Conservation (phyloP, 306 rosid species). For the Pachyrhizus erosus region DNA sequence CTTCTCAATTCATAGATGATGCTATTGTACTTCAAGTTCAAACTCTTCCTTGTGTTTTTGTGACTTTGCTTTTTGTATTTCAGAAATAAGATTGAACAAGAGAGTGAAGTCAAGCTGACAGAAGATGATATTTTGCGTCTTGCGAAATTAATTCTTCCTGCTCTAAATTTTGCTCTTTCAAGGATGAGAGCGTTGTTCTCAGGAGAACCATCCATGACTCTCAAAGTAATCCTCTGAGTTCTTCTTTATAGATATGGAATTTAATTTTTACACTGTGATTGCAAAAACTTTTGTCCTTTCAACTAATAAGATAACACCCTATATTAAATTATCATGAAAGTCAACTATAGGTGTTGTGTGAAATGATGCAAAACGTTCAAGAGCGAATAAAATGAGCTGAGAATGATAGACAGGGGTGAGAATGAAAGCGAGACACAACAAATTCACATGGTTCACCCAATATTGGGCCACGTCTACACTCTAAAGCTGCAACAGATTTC, state of each 20-base stretch:
- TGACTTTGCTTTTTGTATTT: conserved; percentile 16
- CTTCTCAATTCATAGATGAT: background rate
- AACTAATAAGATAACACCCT: background rate
- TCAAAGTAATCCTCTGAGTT: conserved; percentile 63
- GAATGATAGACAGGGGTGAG: background rate
- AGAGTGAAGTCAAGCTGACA: conserved; percentile 55
- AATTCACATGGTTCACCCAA: background rate
- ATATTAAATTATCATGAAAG: background rate
- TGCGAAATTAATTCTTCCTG: conserved; percentile 69
- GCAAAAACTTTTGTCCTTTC: background rate
- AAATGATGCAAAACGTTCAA: background rate
- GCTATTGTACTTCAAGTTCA: background rate
- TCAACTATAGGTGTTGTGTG: background rate
- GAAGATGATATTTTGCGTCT: conserved; percentile 76
- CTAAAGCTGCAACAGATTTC: background rate
- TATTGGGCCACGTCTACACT: background rate
- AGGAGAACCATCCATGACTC: conserved; percentile 88
- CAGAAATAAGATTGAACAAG: conserved; percentile 60
- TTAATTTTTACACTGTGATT: background rate
- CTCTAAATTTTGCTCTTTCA: conserved; percentile 67
- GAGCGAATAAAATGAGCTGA: background rate
- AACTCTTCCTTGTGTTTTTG: background rate
- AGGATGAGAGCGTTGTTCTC: conserved; percentile 70
- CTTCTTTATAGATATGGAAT: background rate
- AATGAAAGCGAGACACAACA: background rate